Evolutionary conservation across 1,284 basidiomycete species (phyloP).

Genomic region (Pascua sp.): DNA sequence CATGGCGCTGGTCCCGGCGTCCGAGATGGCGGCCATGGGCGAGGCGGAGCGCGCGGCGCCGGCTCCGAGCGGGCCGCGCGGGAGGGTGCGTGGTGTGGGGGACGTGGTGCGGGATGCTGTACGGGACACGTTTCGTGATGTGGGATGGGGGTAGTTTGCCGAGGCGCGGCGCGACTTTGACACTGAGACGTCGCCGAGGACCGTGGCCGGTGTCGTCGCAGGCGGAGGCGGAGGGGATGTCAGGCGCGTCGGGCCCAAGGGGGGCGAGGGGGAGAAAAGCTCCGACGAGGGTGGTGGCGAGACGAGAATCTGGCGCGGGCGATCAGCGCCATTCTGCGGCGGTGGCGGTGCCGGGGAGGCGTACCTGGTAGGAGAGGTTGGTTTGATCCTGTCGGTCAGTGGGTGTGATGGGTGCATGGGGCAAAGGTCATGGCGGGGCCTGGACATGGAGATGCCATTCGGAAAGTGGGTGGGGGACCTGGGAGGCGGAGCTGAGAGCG

Average conservation of each 20-base stretch:
- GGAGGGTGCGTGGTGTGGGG: not conserved
- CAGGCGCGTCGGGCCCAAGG: conserved; percentile 23
- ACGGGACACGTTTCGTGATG: not conserved
- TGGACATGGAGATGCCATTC: too few relatives aligned
- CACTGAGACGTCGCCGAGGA: conserved; percentile 3
- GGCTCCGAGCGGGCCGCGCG: not conserved
- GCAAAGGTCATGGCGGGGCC: too few relatives aligned
- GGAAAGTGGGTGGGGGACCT: not conserved
- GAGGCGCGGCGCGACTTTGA: not conserved
- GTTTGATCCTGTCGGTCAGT: conserved; percentile 24
- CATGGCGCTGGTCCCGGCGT: conserved; percentile 16
- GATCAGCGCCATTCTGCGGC: too few relatives aligned
- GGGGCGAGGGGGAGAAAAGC: conserved; percentile 39
- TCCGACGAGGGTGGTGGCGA: conserved; percentile 39
- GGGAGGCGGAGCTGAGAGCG: not conserved
- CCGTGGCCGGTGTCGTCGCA: conserved; percentile 22
- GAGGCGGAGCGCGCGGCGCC: not conserved
- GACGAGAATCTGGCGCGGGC: conserved; percentile 39
- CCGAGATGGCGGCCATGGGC: conserved; percentile 5
- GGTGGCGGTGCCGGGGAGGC: too few relatives aligned
- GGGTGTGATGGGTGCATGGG: not conserved
- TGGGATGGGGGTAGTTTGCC: conserved; percentile 1
- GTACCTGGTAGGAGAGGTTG: conserved; percentile 16
- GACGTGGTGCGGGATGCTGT: too few relatives aligned
- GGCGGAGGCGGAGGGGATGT: conserved; percentile 27